Evolutionary conservation across 371 early-diverging fungal genomes (phyloP), one percentile per base, ranked within the genome.

Genomic region (Apophysomyces elegans): DNA sequence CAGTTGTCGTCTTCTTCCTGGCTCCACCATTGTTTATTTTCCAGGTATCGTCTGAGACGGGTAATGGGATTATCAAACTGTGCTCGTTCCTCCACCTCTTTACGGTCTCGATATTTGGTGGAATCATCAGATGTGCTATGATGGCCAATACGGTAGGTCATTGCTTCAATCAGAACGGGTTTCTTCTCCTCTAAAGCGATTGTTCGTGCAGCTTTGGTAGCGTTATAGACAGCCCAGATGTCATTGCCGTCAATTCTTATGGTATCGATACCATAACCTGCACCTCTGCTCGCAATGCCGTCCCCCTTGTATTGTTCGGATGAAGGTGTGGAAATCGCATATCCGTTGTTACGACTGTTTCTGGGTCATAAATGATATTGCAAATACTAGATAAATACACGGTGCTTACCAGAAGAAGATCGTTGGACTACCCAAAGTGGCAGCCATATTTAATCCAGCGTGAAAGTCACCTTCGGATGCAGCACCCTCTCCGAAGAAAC

Each of bases 391-490:
- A 26, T 26, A 26, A 26, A 26, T 3, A 26, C 2, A 26, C 32
- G 32, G 32, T 26, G 41, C 71, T 65, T 83, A 91, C 93, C 98
- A 98, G 77, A 96, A 94, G 75, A 96, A 99, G 56, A 99, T 89
- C 36, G 91, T 93, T 1, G 99, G 99, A 46, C 93, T 85, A 38
- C 89, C 91, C 38, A 93, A 84, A 0, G 98, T 97, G 12, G 98
- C 91, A 0, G 99, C 97, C 87, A 99, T 95, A 78, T 99, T 99
- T 61, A 99, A 76, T 7, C 95, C 99, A 7, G 97, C 94, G 76
- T 99, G 99, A 79, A 98, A 98, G 77, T 99, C 99, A 59, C 99
- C 99, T 76, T 99, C 99, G 16, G 91, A 90, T 21, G 99, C 98
- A 35, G 98, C 96, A 45, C 98, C 99, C 73, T 99, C 99, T 32